Evolutionary conservation across 176 grass and related monocot genomes (phyloP).

Genomic region (Metroxylon sagu): DNA sequence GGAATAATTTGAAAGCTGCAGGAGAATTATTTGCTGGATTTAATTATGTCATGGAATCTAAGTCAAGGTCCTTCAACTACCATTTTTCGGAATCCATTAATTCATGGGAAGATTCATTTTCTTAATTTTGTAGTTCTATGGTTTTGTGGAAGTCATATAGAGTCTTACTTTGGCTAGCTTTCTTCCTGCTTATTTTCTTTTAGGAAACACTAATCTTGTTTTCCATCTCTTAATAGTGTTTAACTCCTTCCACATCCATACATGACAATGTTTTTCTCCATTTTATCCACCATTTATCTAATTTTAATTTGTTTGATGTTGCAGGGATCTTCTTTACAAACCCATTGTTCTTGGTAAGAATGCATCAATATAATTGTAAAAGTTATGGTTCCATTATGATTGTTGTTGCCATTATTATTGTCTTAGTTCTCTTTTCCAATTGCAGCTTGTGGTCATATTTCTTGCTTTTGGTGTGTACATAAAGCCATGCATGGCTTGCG

Average conservation of each 20-base stretch:
- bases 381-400: conserved; percentile 3
- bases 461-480: conserved; percentile 86
- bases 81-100: too few species aligned
- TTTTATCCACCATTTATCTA: neutral
- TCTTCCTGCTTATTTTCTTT: too few species aligned
- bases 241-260: conserved; percentile 3
- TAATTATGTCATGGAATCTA: too few species aligned
- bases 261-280: neutral
- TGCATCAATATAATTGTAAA: conserved; percentile 5
- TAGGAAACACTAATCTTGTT: too few species aligned
- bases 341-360: conserved; percentile 80
- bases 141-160: too few species aligned
- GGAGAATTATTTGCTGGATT: too few species aligned
- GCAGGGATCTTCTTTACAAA: conserved; percentile 92
- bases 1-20: too few species aligned
- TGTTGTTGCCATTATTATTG: neutral
- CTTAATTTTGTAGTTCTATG: too few species aligned
- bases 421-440: neutral
- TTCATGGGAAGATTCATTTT: too few species aligned
- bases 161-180: too few species aligned
- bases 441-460: conserved; percentile 90
- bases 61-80: too few species aligned
- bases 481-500: conserved; percentile 35
- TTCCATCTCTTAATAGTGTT: conserved; percentile 5
- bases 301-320: conserved; percentile 3